These are phyloP conservation scores for Thelephora terrestris DNA, from an alignment of 1,284 basidiomycete species.

Conservation along the genomic window DNA sequence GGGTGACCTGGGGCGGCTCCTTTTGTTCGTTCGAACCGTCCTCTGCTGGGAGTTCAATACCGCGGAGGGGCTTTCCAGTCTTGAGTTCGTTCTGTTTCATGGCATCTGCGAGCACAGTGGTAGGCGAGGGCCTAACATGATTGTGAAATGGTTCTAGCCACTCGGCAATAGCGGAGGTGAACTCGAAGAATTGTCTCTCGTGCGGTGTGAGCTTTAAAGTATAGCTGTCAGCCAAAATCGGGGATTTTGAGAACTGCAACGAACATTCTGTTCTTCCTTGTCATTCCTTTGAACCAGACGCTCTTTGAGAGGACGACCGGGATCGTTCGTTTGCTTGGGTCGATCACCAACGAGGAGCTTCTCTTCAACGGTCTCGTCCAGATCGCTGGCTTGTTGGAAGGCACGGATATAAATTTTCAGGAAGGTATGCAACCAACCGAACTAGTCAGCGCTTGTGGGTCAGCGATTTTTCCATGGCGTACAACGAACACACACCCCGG, in stretches of 20 bases:
- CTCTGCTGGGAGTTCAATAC: constrained; percentile 39
- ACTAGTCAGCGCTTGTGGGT: constrained; percentile 24
- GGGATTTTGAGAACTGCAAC: constrained; percentile 1
- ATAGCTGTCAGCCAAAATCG: constrained; percentile 2
- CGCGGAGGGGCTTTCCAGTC: constrained; percentile 55
- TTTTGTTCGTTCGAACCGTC: constrained; percentile 47
- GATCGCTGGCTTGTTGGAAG: constrained; percentile 65
- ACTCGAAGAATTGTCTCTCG: constrained; percentile 47
- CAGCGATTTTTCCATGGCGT: background rate
- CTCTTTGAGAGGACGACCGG: constrained; percentile 43
- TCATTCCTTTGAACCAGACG: constrained; percentile 40
- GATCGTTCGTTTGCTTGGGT: constrained; percentile 49
- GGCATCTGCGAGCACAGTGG: constrained; percentile 61
- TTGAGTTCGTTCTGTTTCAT: constrained; percentile 59
- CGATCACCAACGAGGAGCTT: constrained; percentile 70
- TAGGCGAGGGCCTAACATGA: constrained; percentile 55
- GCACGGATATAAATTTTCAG: constrained; percentile 67
- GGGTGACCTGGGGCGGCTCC: constrained; percentile 49
- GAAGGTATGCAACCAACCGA: constrained; percentile 61
- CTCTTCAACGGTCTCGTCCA: constrained; percentile 68
- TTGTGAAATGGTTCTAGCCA: constrained; percentile 73
- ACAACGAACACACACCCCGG: constrained; percentile 38
- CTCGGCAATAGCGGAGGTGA: constrained; percentile 46
- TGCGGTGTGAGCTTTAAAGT: constrained; percentile 48
- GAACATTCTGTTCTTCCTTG: constrained; percentile 49